Conservation (phyloP, 2,329 filamentous ascomycete species). For the Diaporthe sp. region DNA sequence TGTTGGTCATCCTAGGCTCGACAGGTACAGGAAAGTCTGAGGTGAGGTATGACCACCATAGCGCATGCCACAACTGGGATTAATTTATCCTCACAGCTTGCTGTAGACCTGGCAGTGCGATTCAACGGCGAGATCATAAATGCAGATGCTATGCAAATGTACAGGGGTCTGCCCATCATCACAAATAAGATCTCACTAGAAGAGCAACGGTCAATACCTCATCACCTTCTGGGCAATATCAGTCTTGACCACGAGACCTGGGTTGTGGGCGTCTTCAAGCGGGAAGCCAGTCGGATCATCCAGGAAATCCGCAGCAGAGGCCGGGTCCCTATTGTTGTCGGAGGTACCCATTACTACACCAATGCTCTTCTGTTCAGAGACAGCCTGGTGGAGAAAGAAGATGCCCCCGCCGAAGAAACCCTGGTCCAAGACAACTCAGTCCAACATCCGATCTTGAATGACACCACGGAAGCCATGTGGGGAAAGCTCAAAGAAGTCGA, state of each 20-base stretch:
- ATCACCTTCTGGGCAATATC: conserved; percentile 89
- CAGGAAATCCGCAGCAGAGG: conserved; percentile 83
- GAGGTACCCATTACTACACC: conserved; percentile 95
- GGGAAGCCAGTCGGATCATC: conserved; percentile 77
- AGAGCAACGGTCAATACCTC: conserved; percentile 84
- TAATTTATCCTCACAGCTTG: conserved; percentile 70
- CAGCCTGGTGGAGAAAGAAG: conserved; percentile 65
- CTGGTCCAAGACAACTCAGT: conserved; percentile 48
- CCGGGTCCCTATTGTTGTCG: conserved; percentile 89
- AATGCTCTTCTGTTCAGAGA: conserved; percentile 89
- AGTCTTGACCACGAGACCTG: conserved; percentile 83
- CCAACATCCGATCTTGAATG: conserved; percentile 79
- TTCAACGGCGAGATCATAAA: conserved; percentile 97
- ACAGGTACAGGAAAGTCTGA: conserved; percentile 96
- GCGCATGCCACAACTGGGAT: neutral
- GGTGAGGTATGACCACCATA: conserved; percentile 62
- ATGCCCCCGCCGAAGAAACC: neutral
- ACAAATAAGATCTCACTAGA: conserved; percentile 89
- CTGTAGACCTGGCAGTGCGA: conserved; percentile 85
- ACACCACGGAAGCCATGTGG: conserved; percentile 79
- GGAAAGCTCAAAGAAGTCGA: conserved; percentile 84
- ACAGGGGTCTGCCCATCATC: conserved; percentile 90
- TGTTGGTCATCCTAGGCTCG: conserved; percentile 88
- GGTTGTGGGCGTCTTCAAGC: conserved; percentile 84
- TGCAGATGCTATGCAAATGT: conserved; percentile 98